Base-by-base conservation (phyloP, 345 rosid species). In the Balakata baccata region DNA sequence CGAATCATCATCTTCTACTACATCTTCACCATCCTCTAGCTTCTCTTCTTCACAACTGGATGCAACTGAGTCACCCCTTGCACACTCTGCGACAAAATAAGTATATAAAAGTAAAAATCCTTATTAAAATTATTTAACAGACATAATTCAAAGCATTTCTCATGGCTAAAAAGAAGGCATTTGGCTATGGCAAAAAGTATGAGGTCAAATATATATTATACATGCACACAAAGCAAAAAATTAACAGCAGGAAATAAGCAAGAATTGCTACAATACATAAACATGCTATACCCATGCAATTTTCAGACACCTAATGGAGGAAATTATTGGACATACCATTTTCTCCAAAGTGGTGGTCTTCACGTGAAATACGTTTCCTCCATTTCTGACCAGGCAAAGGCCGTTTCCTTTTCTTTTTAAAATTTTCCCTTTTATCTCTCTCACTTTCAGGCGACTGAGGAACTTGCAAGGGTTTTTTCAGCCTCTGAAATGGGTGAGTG, bases 381-480 rank as follows among this genome's bases (percentile, higher is more conserved):
- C 97, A 95, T 85, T 86, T 92, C 83, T 83, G 91, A 49, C 82
- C 90, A 25, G 99, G 96, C 81, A 91, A 84, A 80, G 99, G 99
- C 68, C 98, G 89, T 59, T 77, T 90, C 79, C 78, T 91, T 80
- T 82, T 89, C 66, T 66, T 79, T 80, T 78, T 79, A 51, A 74
- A 72, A 70, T 54, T 60, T 79, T 76, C 83, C 70, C 75, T 71
- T 72, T 85, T 87, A 74, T 83, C 88, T 39, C 56, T 73, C 71
- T 84, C 90, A 60, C 79, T 81, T 23, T 83, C 93, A 62, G 76
- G 47, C 71, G 89, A 82, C 47, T 77, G 82, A 70, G 69, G 64
- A 83, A 80, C 16, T 81, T 73, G 87, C 41, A 81, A 45, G 70
- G 89, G 89, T 70, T 64, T 68, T 83, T 80, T 92, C 75, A 91